phyloP scores from a whole-genome alignment of 208 protist species.

The Leishmania gerbilli region DNA sequence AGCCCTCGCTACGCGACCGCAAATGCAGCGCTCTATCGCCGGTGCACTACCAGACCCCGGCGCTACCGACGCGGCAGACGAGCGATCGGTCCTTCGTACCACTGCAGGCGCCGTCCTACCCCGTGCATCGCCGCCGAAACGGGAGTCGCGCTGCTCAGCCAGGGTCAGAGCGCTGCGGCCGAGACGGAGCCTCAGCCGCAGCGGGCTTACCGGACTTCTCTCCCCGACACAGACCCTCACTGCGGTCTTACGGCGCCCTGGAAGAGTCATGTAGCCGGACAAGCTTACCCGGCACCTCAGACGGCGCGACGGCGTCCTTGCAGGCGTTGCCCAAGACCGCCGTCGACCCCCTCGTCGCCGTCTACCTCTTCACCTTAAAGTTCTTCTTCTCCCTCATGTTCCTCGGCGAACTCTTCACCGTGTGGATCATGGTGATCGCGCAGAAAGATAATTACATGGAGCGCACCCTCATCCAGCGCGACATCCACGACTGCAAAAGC shows the following conservation, averaged over 20 bases:
- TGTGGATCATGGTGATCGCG: conserved; percentile 75
- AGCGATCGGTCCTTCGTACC: conserved; percentile 39
- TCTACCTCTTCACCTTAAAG: conserved; percentile 83
- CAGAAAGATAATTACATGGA: conserved; percentile 48
- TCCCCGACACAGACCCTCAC: conserved; percentile 5
- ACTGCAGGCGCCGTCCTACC: conserved; percentile 7
- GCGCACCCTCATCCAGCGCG: conserved; percentile 42
- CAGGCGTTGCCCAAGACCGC: conserved; percentile 42
- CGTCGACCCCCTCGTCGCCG: conserved; percentile 75
- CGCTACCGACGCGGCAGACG: conserved; percentile 22
- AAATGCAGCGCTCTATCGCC: conserved; percentile 38
- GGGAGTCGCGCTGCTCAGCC: not conserved
- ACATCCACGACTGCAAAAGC: conserved; percentile 53
- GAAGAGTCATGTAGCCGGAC: conserved; percentile 2
- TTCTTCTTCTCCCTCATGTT: conserved; percentile 70
- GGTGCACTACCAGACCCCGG: conserved; percentile 12
- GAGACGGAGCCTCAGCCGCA: not conserved
- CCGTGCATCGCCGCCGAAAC: conserved; percentile 4
- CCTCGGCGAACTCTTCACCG: conserved; percentile 54
- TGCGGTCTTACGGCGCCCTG: conserved; percentile 29
- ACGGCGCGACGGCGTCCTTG: not conserved
- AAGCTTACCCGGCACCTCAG: not conserved
- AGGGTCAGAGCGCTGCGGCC: not conserved
- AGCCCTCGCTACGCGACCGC: conserved; percentile 51
- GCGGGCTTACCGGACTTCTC: not conserved